Conservation (phyloP, 2,329 filamentous ascomycete species). For the Phyllosticta paracitricarpa region DNA sequence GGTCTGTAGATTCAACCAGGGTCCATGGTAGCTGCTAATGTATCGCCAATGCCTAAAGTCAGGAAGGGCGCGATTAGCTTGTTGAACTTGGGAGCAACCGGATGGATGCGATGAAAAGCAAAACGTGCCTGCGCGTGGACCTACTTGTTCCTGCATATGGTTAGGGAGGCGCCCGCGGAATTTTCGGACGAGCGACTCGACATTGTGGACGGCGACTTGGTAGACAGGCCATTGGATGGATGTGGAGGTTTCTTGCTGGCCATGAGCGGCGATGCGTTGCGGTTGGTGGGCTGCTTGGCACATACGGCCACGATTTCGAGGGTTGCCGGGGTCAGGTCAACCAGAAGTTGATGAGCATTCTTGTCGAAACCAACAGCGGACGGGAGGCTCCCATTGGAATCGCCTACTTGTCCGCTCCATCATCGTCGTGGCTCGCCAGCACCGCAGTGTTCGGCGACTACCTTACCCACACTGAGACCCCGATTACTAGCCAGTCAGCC, state of each 20-base stretch:
- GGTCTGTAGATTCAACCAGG: constrained; percentile 70
- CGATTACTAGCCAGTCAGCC: not conserved
- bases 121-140: constrained; percentile 9
- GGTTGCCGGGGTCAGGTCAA: not conserved
- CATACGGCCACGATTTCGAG: not conserved
- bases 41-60: constrained; percentile 65
- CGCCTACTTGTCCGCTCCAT: not conserved
- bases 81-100: not conserved
- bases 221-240: not conserved
- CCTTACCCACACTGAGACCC: not conserved
- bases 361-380: not conserved
- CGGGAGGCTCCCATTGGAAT: not conserved
- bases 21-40: constrained; percentile 73
- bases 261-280: not conserved
- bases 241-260: not conserved
- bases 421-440: not conserved
- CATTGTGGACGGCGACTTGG: not conserved
- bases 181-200: constrained; percentile 16
- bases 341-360: not conserved
- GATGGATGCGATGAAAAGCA: constrained; percentile 12
- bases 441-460: not conserved
- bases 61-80: not conserved
- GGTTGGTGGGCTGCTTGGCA: not conserved
- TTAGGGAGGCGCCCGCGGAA: constrained; percentile 16
- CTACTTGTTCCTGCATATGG: constrained; percentile 36